These are phyloP conservation scores for Populus tremula DNA, from an alignment of 345 rosid species.

Conservation along the genomic window DNA sequence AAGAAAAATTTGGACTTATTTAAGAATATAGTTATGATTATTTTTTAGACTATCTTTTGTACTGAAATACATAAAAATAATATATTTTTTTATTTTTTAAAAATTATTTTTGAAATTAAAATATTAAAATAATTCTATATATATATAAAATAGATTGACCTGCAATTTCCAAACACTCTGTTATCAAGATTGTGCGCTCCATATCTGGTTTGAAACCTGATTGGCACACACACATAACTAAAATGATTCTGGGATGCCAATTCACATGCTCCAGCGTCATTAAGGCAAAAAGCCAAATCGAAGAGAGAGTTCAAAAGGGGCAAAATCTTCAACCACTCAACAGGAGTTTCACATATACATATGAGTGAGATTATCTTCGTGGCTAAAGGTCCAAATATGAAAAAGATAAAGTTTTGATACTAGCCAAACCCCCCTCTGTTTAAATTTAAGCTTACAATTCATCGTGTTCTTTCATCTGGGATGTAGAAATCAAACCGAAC, in stretches of 20 bases:
- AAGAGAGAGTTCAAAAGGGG: not conserved
- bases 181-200: no score
- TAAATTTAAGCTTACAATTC: slow-evolving; percentile 16
- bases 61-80: no score
- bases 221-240: not conserved
- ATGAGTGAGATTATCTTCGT: slow-evolving; percentile 25
- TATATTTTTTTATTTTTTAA: no score
- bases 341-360: slow-evolving; percentile 44
- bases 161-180: no score
- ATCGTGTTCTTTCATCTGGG: slow-evolving; percentile 52
- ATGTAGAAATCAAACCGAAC: slow-evolving; percentile 85
- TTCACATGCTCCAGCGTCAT: not conserved
- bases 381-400: slow-evolving; percentile 21
- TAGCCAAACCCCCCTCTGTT: slow-evolving; percentile 4
- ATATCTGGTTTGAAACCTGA: no score
- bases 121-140: no score
- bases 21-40: no score
- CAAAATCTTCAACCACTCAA: slow-evolving; percentile 21
- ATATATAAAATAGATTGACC: no score
- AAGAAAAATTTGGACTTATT: not conserved
- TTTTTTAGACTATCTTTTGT: no score
- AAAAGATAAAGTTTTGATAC: slow-evolving; percentile 7
- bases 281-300: not conserved
- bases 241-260: not conserved
- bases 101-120: no score